Base-by-base conservation (phyloP, 345 rosid species). In the Bruguiera sexangula region DNA sequence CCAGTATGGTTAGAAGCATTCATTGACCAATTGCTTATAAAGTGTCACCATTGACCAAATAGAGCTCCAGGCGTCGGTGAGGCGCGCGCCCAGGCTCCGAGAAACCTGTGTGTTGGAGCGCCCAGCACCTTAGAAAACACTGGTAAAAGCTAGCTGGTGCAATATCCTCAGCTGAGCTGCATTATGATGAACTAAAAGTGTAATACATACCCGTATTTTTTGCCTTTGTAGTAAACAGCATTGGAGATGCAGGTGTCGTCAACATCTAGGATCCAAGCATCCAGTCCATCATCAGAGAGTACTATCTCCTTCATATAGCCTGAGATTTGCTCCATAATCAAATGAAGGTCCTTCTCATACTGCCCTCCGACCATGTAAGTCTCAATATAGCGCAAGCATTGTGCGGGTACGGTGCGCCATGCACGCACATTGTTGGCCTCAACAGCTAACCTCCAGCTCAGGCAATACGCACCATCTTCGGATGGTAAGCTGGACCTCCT, bases 161-260 rank as follows among this genome's bases (percentile, higher is more conserved):
- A 43, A 43, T 43, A 43, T 13, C 16, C 15, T 13, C 5, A 13
- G 19, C 4, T 39, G 48, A 11, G 48, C 48, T 11, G 16, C 16
- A 1, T 39, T 39, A 10, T 39, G 48, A 9, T 9, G 16, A 39
- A 39, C 48, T 11, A 39, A 9, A 39, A 10, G 15, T 8, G 30
- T 22, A 22, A 26, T 2, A 36, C 65, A 1, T 84, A 91, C 98
- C 98, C 98, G 11, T 78, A 89, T 83, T 92, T 76, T 78, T 83
- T 92, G 13, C 80, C 82, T 59, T 78, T 74, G 81, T 95, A 95
- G 80, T 87, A 92, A 50, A 83, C 67, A 71, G 85, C 59, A 63
- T 95, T 95, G 24, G 97, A 90, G 70, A 95, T 54, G 88, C 96
- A 90, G 9, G 99, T 95, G 70, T 95, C 99, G 61, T 95, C 97